Conservation (phyloP, 2,329 filamentous ascomycete species). For the Exophiala spinifera region DNA sequence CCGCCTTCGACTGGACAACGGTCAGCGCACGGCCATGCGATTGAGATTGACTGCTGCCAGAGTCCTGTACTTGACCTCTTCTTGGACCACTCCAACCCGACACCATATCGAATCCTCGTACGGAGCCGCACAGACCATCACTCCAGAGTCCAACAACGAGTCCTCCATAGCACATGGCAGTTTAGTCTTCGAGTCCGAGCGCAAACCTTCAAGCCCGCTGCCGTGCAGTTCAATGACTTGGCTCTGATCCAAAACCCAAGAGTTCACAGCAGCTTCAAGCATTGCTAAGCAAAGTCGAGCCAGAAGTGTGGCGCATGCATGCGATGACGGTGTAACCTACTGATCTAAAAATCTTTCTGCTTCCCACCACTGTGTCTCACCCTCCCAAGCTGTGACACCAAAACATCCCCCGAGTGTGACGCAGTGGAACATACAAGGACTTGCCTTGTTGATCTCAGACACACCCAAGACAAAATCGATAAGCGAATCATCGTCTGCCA, state of each 20-base stretch:
- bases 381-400: conserved; percentile 5
- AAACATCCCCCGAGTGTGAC: conserved; percentile 4
- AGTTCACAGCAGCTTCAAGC: background rate
- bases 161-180: background rate
- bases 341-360: background rate
- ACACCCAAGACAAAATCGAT: background rate
- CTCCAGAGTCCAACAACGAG: too few relatives aligned
- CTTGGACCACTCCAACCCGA: background rate
- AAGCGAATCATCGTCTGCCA: background rate
- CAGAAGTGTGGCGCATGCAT: background rate
- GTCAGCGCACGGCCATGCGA: too few relatives aligned
- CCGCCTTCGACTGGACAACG: too few relatives aligned
- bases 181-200: background rate
- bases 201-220: background rate
- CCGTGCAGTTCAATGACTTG: too few relatives aligned
- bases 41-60: too few relatives aligned
- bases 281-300: background rate
- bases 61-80: too few relatives aligned
- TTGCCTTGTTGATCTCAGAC: background rate
- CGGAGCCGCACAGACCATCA: too few relatives aligned
- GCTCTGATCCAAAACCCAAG: background rate
- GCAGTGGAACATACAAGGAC: background rate
- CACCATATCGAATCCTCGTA: too few relatives aligned
- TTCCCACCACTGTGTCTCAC: background rate
- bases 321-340: background rate